Evolutionary conservation across 2,329 filamentous ascomycete genomes (phyloP), one percentile per base, ranked within the genome.

Genomic region (Dactylellina haptotyla): DNA sequence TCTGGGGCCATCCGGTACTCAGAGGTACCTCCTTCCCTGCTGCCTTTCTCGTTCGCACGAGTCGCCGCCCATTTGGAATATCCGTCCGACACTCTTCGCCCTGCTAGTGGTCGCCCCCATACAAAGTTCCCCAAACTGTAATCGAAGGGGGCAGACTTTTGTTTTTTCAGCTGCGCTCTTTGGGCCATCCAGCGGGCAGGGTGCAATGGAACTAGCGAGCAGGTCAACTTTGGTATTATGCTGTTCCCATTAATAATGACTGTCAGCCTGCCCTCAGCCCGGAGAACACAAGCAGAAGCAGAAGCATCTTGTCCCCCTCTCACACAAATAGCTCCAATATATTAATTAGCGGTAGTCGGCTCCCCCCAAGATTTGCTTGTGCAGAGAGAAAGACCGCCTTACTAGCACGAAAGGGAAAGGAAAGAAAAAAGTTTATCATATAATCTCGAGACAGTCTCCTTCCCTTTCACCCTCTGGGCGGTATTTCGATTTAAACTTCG

Each of bases 51-150:
- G 57, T 58, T 62, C 58, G 67, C 51, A 59, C 67, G 59, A 65
- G 59, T 65, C 67, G 67, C 67, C 51, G 66, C 66, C 66, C 67
- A 72, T 65, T 72, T 72, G 67, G 67, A 72, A 72, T 72, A 72
- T 72, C 67, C 67, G 67, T 72, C 67, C 67, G 67, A 64, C 59
- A 58, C 39, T 37, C 51, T 51, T 63, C 58, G 57, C 53, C 45
- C 25, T 63, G 58, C 48, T 25, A 58, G 58, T 71, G 66, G 66
- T 63, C 57, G 66, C 66, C 66, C 65, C 65, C 66, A 48, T 48
- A 64, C 20, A 46, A 30, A 51, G 41, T 56, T 37, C 65, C 65
- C 46, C 54, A 69, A 62, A 16, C 54, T 48, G 39, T 41, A 34
- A 37, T 63, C 34, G 41, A 62, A 54, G 63, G 54, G 53, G 56